Base-by-base conservation (phyloP, 805 yeast genomes). In the Brettanomyces nanus region DNA sequence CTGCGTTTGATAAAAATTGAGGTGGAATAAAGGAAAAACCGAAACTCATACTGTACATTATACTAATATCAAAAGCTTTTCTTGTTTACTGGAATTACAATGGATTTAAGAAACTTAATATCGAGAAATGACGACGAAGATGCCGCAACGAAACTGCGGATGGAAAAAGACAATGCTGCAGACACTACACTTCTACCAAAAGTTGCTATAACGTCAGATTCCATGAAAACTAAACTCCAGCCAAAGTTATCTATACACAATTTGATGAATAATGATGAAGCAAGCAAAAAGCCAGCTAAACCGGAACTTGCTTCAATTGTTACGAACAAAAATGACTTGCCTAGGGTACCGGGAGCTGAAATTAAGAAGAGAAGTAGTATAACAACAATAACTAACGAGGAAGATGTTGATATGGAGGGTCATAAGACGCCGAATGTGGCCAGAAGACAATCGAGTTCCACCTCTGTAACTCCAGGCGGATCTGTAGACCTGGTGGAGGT, bases 401-500 rank as follows among this genome's bases (percentile, higher is more conserved):
- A 57, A 10, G 75, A 68, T 44, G 62, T 66, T 17, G 75, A 66
- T 35, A 50, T 65, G 19, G 57, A 58, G 19, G 73, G 71, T 1
- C 61, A 56, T 21, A 63, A 53, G 35, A 61, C 69, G 0, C 63
- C 66, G 10, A 58, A 58, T 38, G 26, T 14, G 6, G 34, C 34
- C 6, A 7, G 22, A 19, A 31, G 43, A 11, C 39, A 31, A 15
- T 31, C 33, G 56, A 27, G 38, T 25, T 14, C 29, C 11, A 13
- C 13, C 10, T 14, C 14, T 19, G n/a, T 19, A 29, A 23, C 25
- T 19, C 11, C 37, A 37, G 25, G 20, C 13, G 11, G 22, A 10
- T 10, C 36, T 20, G 28, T 22, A 15, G 19, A 21, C 3, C 19
- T 34, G 18, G 21, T 30, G 9, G 17, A 31, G 21, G 26, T 6